A percentile compares a stretch with the other conserved stretches of the same genome.
phyloP scores from a whole-genome alignment of 805 yeast genomes.

The Candida alai region DNA sequence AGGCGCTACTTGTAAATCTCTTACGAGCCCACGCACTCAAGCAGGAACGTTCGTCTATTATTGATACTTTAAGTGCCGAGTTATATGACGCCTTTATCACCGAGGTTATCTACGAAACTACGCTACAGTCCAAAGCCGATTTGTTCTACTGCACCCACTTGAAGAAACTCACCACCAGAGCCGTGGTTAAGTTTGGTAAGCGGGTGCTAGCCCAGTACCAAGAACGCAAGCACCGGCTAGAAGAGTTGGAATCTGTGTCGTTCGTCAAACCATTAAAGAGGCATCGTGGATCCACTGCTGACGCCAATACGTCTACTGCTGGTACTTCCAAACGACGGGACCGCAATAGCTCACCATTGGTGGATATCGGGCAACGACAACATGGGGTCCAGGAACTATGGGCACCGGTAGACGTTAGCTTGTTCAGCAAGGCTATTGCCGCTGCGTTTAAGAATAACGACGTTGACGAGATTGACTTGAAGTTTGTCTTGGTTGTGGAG shows the following conservation, averaged over 20 bases:
- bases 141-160: conserved; percentile 26
- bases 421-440: conserved; percentile 27
- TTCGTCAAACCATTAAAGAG: conserved; percentile 22
- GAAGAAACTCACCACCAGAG: conserved; percentile 25
- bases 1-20: conserved; percentile 21
- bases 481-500: conserved; percentile 41
- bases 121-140: conserved; percentile 46
- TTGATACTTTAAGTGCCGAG: conserved; percentile 44
- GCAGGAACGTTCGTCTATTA: conserved; percentile 19
- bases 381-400: conserved; percentile 39
- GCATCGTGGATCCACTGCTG: conserved; percentile 10
- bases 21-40: conserved; percentile 18
- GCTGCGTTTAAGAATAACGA: conserved; percentile 22
- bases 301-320: conserved; percentile 8
- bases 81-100: conserved; percentile 58
- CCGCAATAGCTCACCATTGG: conserved; percentile 5
- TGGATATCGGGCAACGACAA: conserved; percentile 24
- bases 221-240: conserved; percentile 26
- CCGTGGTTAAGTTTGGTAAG: conserved; percentile 23
- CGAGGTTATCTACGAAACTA: conserved; percentile 47
- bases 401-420: conserved; percentile 42
- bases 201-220: conserved; percentile 18
- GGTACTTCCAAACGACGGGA: conserved; percentile 1
- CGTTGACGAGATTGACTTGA: conserved; percentile 20
- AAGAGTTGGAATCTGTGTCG: conserved; percentile 24